Evolutionary conservation across 495 filamentous ascomycete genomes (phyloP), one percentile per base, ranked within the genome.

Genomic region (Penicillium egyptiacum): DNA sequence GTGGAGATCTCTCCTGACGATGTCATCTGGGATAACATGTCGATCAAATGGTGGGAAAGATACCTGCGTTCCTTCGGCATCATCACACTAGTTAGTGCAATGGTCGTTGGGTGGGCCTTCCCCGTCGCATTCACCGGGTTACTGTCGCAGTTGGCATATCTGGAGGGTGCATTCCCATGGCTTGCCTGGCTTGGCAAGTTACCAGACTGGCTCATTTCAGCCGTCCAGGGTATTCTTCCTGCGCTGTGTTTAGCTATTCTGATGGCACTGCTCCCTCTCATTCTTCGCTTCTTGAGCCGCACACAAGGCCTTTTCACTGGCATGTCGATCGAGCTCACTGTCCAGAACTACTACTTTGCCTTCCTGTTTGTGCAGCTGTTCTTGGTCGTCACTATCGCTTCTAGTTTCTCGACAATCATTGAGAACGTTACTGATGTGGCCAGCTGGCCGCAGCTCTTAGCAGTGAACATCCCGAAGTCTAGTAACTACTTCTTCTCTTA

Each of bases 401-500:
- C 87, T n/a, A 89, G 90, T 69, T 81, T 89, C 35, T 76, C 83
- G 20, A 86, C 86, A 35, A 75, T 96, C 48, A 68, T 85, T 40
- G 70, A 82, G 8, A 71, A 92, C 8, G 69, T 83, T n/a, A 75
- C 83, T 12, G 73, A 91, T 56, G 82, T 90, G 42, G 71, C 71
- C 16, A 78, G 79, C 60, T 77, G 82, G 70, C 85, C 91, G 0
- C 67, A 84, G 23, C 76, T 90, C n/a, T 71, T 98, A 52, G 94
- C 93, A 2, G 67, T 77, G 28, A 93, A 93, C 61, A 79, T 98
- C 37, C 94, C 94, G 39, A 88, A 86, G 71, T 90, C 92, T 2
- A 87, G 90, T 58, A 96, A 97, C 67, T 98, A 96, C 73, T 98
- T 98, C 77, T 98, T 97, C 77, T 91, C 90, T 5, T 98, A 98